A percentile compares a stretch with the other conserved stretches of the same genome.
Conservation (phyloP, 495 filamentous ascomycete species). For the Lasiosphaeria hispida region DNA sequence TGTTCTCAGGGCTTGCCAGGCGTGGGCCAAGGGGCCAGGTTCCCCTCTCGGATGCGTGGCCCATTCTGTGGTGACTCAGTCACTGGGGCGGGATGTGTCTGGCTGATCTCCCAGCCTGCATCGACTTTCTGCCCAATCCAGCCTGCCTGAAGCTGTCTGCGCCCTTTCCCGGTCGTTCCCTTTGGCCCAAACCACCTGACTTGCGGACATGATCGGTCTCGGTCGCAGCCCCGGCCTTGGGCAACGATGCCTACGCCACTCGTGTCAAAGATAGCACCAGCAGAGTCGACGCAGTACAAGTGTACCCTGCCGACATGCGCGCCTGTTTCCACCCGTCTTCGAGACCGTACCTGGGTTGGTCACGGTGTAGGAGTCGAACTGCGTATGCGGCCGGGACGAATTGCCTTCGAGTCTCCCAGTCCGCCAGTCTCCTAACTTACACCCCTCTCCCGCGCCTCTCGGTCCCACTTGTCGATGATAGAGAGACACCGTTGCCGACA, state of each 20-base stretch:
- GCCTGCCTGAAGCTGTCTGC: slow-evolving; percentile 8
- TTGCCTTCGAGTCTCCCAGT: no score
- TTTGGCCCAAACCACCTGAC: slow-evolving; percentile 16
- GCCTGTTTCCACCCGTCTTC: neutral
- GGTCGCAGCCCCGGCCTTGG: slow-evolving; percentile 20
- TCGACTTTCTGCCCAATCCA: slow-evolving; percentile 20
- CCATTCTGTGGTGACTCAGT: slow-evolving; percentile 4
- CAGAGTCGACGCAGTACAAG: neutral
- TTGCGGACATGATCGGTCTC: slow-evolving; percentile 6
- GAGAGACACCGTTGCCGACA: slow-evolving; percentile 16
- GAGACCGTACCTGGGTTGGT: neutral
- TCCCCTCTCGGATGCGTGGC: neutral
- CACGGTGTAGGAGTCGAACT: neutral
- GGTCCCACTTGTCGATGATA: slow-evolving; percentile 12
- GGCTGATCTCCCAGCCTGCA: slow-evolving; percentile 19
- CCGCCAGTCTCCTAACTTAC: no score
- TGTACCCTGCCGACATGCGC: neutral
- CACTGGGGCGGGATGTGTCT: neutral
- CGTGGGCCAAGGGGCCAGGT: slow-evolving; percentile 2
- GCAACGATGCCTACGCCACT: slow-evolving; percentile 14
- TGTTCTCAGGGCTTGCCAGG: neutral
- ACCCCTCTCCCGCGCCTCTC: neutral
- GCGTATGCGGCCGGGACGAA: no score
- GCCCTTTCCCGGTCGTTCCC: slow-evolving; percentile 6
- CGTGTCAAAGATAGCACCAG: slow-evolving; percentile 11